Evolutionary conservation across 208 protist species (phyloP).

Genomic region (Wallacemonas collosoma): DNA sequence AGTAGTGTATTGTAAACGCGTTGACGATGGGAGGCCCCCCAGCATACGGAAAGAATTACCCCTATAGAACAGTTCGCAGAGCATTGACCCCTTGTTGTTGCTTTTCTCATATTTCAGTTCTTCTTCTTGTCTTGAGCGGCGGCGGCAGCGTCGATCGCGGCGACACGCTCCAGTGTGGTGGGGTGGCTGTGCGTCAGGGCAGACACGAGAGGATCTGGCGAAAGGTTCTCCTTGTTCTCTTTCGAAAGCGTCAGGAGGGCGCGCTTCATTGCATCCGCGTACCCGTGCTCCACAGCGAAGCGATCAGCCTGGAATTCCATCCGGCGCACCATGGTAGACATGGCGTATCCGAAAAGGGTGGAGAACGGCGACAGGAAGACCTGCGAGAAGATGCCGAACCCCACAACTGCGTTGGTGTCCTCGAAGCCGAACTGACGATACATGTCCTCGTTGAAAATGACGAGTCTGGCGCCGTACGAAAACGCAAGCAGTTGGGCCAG

Average conservation of each 20-base stretch:
- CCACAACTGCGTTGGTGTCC: slow-evolving; percentile 56
- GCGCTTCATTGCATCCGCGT: slow-evolving; percentile 38
- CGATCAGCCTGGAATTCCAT: slow-evolving; percentile 81
- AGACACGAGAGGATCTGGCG: slow-evolving; percentile 71
- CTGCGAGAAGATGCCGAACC: slow-evolving; percentile 54
- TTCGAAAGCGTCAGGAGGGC: slow-evolving; percentile 56
- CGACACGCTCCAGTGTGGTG: slow-evolving; percentile 67
- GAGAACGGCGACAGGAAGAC: slow-evolving; percentile 49
- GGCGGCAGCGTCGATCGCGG: slow-evolving; percentile 45
- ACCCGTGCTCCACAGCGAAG: slow-evolving; percentile 56
- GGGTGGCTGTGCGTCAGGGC: slow-evolving; percentile 81
- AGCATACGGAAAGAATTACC: no score
- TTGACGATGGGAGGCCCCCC: no score
- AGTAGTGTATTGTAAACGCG: no score
- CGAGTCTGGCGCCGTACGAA: slow-evolving; percentile 54
- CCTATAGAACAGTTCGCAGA: no score
- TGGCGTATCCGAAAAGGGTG: slow-evolving; percentile 37
- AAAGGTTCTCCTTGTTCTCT: slow-evolving; percentile 65
- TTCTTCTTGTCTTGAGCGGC: slow-evolving; percentile 39
- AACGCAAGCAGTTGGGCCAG: slow-evolving; percentile 52
- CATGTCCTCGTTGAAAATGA: slow-evolving; percentile 64
- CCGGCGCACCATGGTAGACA: slow-evolving; percentile 36
- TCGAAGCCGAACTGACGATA: slow-evolving; percentile 76
- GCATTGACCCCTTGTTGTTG: no score
- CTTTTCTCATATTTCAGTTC: background rate